These are phyloP conservation scores for Fusarium pseudoanthophilum DNA, from an alignment of 2,329 filamentous ascomycete species.

Conservation along the genomic window DNA sequence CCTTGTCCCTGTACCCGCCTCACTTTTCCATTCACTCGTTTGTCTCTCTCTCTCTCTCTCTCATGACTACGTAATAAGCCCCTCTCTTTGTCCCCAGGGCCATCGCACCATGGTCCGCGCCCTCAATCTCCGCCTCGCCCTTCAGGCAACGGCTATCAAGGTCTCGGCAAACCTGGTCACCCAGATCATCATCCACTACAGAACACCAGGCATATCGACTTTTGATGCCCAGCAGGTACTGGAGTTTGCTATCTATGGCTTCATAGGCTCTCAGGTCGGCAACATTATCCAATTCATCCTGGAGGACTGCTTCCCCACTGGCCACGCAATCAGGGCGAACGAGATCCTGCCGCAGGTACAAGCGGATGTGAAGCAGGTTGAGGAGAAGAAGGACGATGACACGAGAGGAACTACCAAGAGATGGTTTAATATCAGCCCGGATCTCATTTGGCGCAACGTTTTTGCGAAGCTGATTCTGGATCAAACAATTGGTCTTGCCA, in stretches of 20 bases:
- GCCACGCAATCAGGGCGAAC: conserved; percentile 32
- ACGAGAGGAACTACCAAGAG: conserved; percentile 4
- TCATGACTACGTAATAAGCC: conserved; percentile 21
- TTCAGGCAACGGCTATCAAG: conserved; percentile 46
- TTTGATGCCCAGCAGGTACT: conserved; percentile 50
- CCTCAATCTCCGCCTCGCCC: conserved; percentile 45
- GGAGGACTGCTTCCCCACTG: conserved; percentile 50
- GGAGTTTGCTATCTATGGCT: conserved; percentile 51
- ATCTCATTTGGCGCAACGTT: conserved; percentile 51
- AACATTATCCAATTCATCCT: conserved; percentile 51
- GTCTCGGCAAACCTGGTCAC: conserved; percentile 49
- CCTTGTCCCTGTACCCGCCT: conserved; percentile 3
- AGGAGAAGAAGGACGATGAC: conserved; percentile 42
- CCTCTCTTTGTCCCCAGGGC: background rate
- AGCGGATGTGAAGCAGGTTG: conserved; percentile 24
- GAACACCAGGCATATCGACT: conserved; percentile 25
- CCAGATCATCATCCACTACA: conserved; percentile 40
- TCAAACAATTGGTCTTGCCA: conserved; percentile 50
- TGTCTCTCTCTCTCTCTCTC: background rate
- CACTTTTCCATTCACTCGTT: background rate
- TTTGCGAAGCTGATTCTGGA: conserved; percentile 50
- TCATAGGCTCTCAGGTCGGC: conserved; percentile 50
- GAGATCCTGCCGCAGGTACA: conserved; percentile 37
- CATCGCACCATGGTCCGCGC: conserved; percentile 41
- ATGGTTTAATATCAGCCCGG: conserved; percentile 38